Evolutionary conservation across 441 rosid species (phyloP).

Genomic region (Euphorbia neoarborescens): DNA sequence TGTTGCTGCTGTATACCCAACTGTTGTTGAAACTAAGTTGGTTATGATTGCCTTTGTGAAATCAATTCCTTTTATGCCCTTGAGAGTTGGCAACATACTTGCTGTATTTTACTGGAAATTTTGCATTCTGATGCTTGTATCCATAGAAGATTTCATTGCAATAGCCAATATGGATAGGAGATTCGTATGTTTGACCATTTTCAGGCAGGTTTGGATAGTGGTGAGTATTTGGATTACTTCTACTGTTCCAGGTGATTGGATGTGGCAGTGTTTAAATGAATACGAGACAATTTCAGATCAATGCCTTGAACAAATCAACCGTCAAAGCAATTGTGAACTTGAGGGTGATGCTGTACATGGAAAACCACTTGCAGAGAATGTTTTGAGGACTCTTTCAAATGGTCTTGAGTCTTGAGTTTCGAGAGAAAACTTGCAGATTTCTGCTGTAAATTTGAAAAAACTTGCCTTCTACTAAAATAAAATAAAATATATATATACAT

Average conservation of each 20-base stretch:
- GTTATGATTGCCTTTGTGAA: too few species aligned
- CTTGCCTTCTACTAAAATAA: constrained; percentile 25
- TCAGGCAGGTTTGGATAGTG: constrained; percentile 55
- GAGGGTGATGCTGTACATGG: constrained; percentile 94
- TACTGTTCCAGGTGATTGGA: constrained; percentile 75
- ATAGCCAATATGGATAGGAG: constrained; percentile 27
- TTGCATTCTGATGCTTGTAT: constrained; percentile 41
- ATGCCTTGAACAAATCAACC: constrained; percentile 34
- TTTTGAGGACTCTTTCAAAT: constrained; percentile 54
- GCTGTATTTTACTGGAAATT: too few species aligned
- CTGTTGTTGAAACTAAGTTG: too few species aligned
- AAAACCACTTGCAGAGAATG: constrained; percentile 62
- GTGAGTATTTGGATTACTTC: constrained; percentile 55
- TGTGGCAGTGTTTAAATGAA: constrained; percentile 50
- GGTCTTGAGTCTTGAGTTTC: constrained; percentile 48
- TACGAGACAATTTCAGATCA: constrained; percentile 39
- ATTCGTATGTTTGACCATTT: constrained; percentile 29
- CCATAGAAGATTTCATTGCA: constrained; percentile 32
- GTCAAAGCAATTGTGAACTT: constrained; percentile 81
- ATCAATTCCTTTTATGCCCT: too few species aligned
- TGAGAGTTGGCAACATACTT: too few species aligned
- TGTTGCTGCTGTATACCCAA: too few species aligned
- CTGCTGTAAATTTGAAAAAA: constrained; percentile 31
- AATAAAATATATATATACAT: too few species aligned
- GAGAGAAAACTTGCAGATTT: constrained; percentile 40